Base-by-base conservation (phyloP, 257 asterid species). In the Solanum piurae region DNA sequence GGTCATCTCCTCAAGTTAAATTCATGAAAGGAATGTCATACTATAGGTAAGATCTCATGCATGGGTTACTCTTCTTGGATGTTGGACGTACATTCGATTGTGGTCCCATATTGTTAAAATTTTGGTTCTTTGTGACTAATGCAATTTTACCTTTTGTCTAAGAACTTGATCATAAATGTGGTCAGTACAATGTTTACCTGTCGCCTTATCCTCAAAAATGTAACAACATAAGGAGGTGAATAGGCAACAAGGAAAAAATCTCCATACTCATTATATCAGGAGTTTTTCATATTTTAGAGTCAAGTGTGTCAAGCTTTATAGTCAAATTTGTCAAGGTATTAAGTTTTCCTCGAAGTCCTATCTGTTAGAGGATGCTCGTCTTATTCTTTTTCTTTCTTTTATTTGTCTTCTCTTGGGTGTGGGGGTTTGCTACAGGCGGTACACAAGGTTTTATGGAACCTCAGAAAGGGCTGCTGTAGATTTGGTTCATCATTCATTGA, bases 1-100 rank as follows among this genome's bases (percentile, higher is more conserved):
- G 99, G 99, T 94, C 99, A 3, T 96, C 98, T 85, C 99, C 99
- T 16, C 92, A 96, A 94, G 98, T 97, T 71, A 96, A 94, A 91
- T 97, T 96, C 86, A 92, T 95, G 95, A 97, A 97, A 89, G 99
- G 99, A 42, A 97, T 95, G 89, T 93, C 99, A 60, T 97, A 97
- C 89, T 90, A 92, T 88, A 94, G 99, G 99, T 96, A 94, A 91
- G 46, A 87, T 44, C 33, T 14, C 31, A 46, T 34, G 84, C 12
- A 86, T 75, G 72, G 37, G 75, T n/a, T 80, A 84, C 64, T 25
- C 77, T 55, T 34, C 44, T 55, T 16, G 85, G 33, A 44, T 16
- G 85, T 79, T 44, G 27, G 49, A 73, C n/a, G 36, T 86, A 25
- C 68, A 86, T 33, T 29, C 6, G 10, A 72, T 86, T 86, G 64